Percentiles rank a stretch among this genome's conserved stretches.
Evolutionary conservation across 2,329 filamentous ascomycete species (phyloP).

Genomic region (Fusarium cicatricum): DNA sequence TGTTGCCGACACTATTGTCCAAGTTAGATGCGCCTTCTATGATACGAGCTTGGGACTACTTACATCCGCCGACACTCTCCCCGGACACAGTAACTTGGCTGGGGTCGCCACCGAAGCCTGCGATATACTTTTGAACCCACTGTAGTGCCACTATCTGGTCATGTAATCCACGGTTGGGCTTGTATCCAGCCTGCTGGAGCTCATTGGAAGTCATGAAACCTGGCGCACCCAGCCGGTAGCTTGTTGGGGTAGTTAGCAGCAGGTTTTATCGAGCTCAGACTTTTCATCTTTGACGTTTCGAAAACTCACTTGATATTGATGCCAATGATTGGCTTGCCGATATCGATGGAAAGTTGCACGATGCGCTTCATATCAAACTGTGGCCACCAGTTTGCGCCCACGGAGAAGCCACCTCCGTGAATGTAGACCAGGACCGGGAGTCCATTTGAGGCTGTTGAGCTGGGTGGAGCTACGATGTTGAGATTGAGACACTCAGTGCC

Average conservation of each 20-base stretch:
- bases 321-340: conserved; percentile 2
- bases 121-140: conserved; percentile 15
- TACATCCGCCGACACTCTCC: conserved; percentile 20
- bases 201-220: conserved; percentile 19
- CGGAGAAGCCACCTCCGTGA: conserved; percentile 18
- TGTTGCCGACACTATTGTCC: background rate
- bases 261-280: too few species aligned
- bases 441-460: background rate
- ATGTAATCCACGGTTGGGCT: conserved; percentile 7
- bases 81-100: conserved; percentile 10
- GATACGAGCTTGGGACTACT: background rate
- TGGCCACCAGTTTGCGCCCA: conserved; percentile 21
- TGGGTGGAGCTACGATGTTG: background rate
- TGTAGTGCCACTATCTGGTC: conserved; percentile 14
- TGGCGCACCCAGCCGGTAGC: conserved; percentile 3
- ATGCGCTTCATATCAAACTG: conserved; percentile 15
- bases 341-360: conserved; percentile 1
- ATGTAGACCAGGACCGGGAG: conserved; percentile 20
- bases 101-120: conserved; percentile 21
- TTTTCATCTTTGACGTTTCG: too few species aligned
- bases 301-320: conserved; percentile 14
- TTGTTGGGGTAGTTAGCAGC: background rate
- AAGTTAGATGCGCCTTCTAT: background rate
- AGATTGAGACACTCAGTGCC: conserved; percentile 4
- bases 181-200: conserved; percentile 6